Conservation (phyloP, 2,329 filamentous ascomycete genomes). For the Orbilia ellipsospora region DNA sequence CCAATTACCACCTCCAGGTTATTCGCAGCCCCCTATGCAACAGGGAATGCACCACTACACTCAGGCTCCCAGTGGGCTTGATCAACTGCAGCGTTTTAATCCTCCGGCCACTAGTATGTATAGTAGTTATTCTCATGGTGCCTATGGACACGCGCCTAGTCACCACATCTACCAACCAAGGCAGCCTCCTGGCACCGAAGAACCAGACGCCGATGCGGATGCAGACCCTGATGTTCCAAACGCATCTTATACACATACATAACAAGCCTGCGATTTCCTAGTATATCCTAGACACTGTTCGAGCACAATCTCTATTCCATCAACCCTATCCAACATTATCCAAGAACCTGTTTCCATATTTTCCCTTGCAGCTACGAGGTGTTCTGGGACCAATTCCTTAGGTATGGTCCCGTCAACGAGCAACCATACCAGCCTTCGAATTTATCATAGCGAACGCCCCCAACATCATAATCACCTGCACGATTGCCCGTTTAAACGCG, state of each 20-base stretch:
- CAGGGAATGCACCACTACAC: conserved; percentile 73
- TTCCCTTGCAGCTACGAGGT: background rate
- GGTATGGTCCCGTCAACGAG: no score
- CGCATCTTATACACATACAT: conserved; percentile 57
- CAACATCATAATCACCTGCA: no score
- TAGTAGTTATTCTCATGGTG: conserved; percentile 41
- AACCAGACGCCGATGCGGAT: conserved; percentile 59
- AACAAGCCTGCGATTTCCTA: background rate
- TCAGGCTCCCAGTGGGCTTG: conserved; percentile 66
- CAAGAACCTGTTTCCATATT: background rate
- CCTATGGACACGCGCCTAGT: conserved; percentile 42
- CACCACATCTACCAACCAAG: conserved; percentile 51
- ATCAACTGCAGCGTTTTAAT: conserved; percentile 51
- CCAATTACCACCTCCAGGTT: conserved; percentile 80
- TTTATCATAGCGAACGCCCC: no score
- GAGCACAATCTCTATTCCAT: background rate
- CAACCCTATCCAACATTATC: background rate
- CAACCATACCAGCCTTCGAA: no score
- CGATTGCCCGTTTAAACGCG: background rate
- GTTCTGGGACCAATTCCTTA: background rate
- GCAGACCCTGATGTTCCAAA: conserved; percentile 58
- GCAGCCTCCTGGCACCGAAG: conserved; percentile 56
- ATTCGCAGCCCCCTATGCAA: conserved; percentile 70
- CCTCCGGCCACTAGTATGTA: conserved; percentile 44
- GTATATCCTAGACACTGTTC: no score